Base-by-base conservation (phyloP, 768 basidiomycete species). In the Pleurotus ostreatus region DNA sequence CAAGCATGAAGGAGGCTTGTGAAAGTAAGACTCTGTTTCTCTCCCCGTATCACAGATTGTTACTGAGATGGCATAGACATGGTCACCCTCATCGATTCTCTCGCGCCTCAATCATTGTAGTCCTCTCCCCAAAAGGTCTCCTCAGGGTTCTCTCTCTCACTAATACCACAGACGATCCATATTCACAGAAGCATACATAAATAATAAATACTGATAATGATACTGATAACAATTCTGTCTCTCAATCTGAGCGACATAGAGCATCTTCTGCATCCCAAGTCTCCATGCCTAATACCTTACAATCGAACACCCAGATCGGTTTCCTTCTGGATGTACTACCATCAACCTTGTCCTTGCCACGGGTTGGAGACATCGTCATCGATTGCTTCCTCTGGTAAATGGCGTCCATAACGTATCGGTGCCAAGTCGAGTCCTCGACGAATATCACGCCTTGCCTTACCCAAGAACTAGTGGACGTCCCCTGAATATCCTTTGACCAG, bases 381-480 rank as follows among this genome's bases (percentile, higher is more conserved):
- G 25, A 12, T 26, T 49, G 16, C 39, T 41, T 53, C 22, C 52
- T 57, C 63, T 11, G 8, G 52, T 57, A 40, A 45, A 49, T 51
- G 23, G 49, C 34, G 52, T 61, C 47, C 58, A 51, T 41, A 56
- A 41, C 46, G 57, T 63, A 9, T 59, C 58, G 9, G 23, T 30
- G 12, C 62, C 57, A 30, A 61, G 39, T 59, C 47, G 61, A 60
- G 13, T 66, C 69, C 47, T 75, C 67, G 2, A 79, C 65, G 30
- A 80, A 66, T 15, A 78, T 66, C 4, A 77, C 58, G 5, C 77
- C 79, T 48, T 66, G 60, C 49, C 61, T 54, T 8, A 59, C 52
- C 62, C 64, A 61, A 5, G 26, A 5, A 16, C 20, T 12, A 2
- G 25, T 30, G 37, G 5, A 5, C 5, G 11, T 49, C 18, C 52